Percentiles rank a stretch among this genome's conserved stretches.
These are phyloP conservation scores for Lotus japonicus DNA, from an alignment of 306 rosid species.

Conservation along the genomic window DNA sequence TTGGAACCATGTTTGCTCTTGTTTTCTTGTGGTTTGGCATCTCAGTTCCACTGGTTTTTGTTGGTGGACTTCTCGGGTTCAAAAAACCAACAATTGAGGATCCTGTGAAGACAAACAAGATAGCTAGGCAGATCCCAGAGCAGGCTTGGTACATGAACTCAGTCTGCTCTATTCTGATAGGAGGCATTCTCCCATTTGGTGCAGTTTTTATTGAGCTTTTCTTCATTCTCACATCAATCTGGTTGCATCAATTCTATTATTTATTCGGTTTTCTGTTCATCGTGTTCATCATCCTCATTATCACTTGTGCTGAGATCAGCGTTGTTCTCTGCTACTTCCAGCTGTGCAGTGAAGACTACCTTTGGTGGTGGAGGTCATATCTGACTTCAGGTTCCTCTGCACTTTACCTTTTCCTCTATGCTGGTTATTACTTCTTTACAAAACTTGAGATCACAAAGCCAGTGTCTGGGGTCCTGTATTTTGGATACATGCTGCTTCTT, in stretches of 20 bases:
- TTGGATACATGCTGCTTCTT: conserved; percentile 25
- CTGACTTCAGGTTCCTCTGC: conserved; percentile 29
- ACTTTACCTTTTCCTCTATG: conserved; percentile 23
- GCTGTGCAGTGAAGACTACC: conserved; percentile 22
- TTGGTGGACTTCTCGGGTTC: conserved; percentile 11
- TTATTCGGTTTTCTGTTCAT: conserved; percentile 15
- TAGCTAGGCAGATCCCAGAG: conserved; percentile 16
- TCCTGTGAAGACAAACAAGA: conserved; percentile 27
- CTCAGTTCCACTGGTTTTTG: conserved; percentile 14
- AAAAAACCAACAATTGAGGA: conserved; percentile 9
- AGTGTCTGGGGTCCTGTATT: conserved; percentile 10
- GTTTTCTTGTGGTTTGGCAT: conserved; percentile 22
- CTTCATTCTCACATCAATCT: conserved; percentile 24
- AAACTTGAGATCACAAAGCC: conserved; percentile 17
- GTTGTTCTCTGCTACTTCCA: conserved; percentile 23
- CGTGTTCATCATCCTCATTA: conserved; percentile 13
- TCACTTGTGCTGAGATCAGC: conserved; percentile 23
- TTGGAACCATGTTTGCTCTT: conserved; percentile 21
- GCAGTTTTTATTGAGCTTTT: conserved; percentile 22
- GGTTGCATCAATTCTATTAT: conserved; percentile 14
- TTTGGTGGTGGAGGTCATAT: conserved; percentile 27
- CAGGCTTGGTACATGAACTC: conserved; percentile 24
- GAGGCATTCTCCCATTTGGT: conserved; percentile 27
- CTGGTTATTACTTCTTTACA: conserved; percentile 14
- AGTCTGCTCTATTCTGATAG: conserved; percentile 4